Evolutionary conservation across 495 filamentous ascomycete genomes (phyloP).

Genomic region (Penicillium paradoxum): DNA sequence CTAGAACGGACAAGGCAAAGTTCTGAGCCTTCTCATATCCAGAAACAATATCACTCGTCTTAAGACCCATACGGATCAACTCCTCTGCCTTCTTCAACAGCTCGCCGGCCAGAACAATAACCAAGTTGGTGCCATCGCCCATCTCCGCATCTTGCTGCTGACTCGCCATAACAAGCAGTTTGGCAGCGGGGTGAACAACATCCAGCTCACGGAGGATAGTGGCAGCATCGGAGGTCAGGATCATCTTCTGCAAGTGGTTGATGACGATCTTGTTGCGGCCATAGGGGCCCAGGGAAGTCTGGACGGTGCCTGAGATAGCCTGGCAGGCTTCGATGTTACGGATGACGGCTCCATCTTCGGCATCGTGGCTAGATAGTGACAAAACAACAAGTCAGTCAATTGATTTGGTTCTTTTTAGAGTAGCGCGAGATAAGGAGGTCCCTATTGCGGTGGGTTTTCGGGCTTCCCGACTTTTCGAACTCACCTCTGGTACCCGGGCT

Average conservation of each 20-base stretch:
- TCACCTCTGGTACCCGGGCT: constrained; percentile 94
- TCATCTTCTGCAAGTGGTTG: constrained; percentile 99
- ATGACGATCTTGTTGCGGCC: constrained; percentile 99
- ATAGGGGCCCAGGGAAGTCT: constrained; percentile 94
- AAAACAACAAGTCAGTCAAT: constrained; percentile 3
- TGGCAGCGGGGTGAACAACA: constrained; percentile 96
- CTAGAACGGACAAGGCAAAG: constrained; percentile 76
- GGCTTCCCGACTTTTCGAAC: constrained; percentile 18
- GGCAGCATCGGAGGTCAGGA: constrained; percentile 94
- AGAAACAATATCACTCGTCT: constrained; percentile 91
- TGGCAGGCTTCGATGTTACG: constrained; percentile 99
- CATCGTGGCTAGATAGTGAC: constrained; percentile 71
- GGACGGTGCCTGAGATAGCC: constrained; percentile 90
- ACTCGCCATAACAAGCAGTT: constrained; percentile 97
- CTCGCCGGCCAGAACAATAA: constrained; percentile 94
- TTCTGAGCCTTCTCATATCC: constrained; percentile 93
- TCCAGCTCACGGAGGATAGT: constrained; percentile 97
- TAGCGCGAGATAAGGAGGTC: constrained; percentile 27
- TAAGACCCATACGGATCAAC: constrained; percentile 88
- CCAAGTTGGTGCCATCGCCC: constrained; percentile 97
- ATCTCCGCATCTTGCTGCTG: constrained; percentile 99
- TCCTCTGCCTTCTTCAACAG: constrained; percentile 96
- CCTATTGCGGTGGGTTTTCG: constrained; percentile 25
- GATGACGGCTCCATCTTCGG: constrained; percentile 97
- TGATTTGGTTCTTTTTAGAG: constrained; percentile 1